Evolutionary conservation across 768 basidiomycete genomes (phyloP).

Genomic region (Tulasnella sp.): DNA sequence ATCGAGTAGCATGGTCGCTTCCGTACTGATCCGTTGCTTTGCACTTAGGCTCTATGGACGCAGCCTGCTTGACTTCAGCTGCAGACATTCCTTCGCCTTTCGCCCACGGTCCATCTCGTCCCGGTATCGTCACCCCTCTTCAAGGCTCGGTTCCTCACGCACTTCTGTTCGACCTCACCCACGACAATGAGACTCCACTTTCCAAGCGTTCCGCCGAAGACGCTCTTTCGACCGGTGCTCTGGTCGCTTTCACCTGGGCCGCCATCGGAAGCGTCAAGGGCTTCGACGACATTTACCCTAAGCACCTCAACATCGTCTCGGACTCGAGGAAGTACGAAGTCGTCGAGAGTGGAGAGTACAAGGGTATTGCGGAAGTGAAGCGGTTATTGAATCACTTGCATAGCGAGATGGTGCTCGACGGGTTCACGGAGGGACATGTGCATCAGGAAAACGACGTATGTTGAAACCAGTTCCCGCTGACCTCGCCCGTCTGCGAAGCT

Average conservation of each 20-base stretch:
- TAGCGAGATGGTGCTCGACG: conserved; percentile 85
- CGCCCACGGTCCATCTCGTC: conserved; percentile 72
- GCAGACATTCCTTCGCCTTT: conserved; percentile 79
- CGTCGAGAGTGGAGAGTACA: conserved; percentile 46
- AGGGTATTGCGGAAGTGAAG: conserved; percentile 46
- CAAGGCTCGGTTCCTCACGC: conserved; percentile 89
- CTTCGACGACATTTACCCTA: conserved; percentile 95
- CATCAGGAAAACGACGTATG: conserved; percentile 93
- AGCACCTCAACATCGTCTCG: conserved; percentile 80
- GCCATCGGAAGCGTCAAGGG: conserved; percentile 94
- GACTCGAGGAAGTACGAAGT: conserved; percentile 80
- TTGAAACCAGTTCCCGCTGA: conserved; percentile 31
- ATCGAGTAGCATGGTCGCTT: neutral
- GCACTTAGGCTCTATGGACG: conserved; percentile 82
- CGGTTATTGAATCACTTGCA: conserved; percentile 82
- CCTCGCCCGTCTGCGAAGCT: neutral
- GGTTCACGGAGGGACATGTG: conserved; percentile 88
- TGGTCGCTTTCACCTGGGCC: conserved; percentile 85
- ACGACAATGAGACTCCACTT: conserved; percentile 91
- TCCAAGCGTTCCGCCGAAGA: conserved; percentile 93
- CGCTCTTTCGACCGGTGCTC: conserved; percentile 86
- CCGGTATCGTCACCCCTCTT: conserved; percentile 71
- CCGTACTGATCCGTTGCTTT: neutral
- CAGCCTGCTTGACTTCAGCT: conserved; percentile 68
- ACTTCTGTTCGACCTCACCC: conserved; percentile 90